Base-by-base conservation (phyloP, 192 early-diverging fungal species). In the Linnemannia schmuckeri region DNA sequence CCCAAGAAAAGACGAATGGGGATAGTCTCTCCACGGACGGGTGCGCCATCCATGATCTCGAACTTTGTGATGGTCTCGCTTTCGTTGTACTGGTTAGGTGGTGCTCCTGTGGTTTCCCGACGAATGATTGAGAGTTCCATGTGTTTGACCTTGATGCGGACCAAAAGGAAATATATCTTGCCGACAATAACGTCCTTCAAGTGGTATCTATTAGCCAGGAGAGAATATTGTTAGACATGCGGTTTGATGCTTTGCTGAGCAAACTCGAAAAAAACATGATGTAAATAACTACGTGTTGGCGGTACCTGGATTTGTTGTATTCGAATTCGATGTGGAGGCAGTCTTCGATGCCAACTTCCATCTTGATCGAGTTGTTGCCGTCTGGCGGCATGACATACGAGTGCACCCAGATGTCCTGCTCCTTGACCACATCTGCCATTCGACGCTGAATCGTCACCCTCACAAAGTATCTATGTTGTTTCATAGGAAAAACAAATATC, bases 301-400 rank as follows among this genome's bases (percentile, higher is more conserved):
- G 5, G 77, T 90, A 99, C 95, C 95, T 98, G 73, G 95, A 96
- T 88, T 98, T 99, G 93, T 99, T 99, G 90, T 99, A 99, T 92
- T 99, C 99, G 73, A 99, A 99, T 84, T 99, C 99, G 85, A 99
- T 99, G 81, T 99, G 99, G 74, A 99, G 88, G 81, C 97, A 98
- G 85, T 99, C 99, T 82, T 99, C 99, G 79, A 99, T 99, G 30
- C 99, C 99, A 68, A 99, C 98, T 85, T 99, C 99, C 99, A 99
- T 99, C 88, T 98, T 98, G 89, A 99, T 99, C 2, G 97, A 96
- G 88, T 94, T 95, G 91, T 98, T 98, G 68, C 94, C 91, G 74
- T 97, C 96, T 18, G 97, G 93, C 18, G 97, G 97, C 93, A 98
- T 95, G 61, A 94, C 93, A 89, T 99, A 99, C 35, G 96, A 97